Base-by-base conservation (phyloP, 192 early-diverging fungal genomes). In the Linnemannia exigua region DNA sequence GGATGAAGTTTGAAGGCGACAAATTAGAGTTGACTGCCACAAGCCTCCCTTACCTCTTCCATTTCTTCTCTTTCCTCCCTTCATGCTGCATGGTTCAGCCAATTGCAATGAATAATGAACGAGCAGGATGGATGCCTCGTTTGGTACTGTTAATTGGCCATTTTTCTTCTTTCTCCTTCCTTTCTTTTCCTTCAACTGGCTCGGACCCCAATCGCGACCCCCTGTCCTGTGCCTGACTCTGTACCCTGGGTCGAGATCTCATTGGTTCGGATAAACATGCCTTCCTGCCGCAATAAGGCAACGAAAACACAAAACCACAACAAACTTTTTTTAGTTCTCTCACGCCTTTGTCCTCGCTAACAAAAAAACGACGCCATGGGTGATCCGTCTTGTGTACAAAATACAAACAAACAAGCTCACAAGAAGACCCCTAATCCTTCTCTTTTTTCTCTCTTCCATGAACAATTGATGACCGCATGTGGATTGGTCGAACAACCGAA, bases 211-310 rank as follows among this genome's bases (percentile, higher is more conserved):
- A 38, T 17, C 46, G 41, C 0, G 8, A 28, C 25, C 28, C 28
- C 28, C 58, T 63, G 28, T 31, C 58, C 58, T 63, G 58, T 63
- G 58, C 58, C 58, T 63, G 58, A 63, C 58, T 63, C 22, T 58
- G n/a, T 20, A 25, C 54, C 3, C 20, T 58, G n/a, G n/a, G n/a
- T 58, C 22, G 54, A 58, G n/a, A 58, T 58, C 22, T 63, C 25
- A 25, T 63, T 63, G 28, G 28, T 15, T 25, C 58, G 58, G 28
- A 1, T 63, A 63, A 63, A 63, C 14, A 31, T 5, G 12, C 9
- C 58, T 63, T 8, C 25, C 31, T 31, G 25, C 58, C 58, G 58
- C 58, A 63, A 25, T 63, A 63, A 63, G 8, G 28, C 25, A 31
- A 31, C 25, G 7, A 9, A 28, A 61, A 61, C 52, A 58, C 4